These are phyloP conservation scores for Symbiodinium pilosum DNA, from an alignment of 73 alveolate species.

Conservation along the genomic window DNA sequence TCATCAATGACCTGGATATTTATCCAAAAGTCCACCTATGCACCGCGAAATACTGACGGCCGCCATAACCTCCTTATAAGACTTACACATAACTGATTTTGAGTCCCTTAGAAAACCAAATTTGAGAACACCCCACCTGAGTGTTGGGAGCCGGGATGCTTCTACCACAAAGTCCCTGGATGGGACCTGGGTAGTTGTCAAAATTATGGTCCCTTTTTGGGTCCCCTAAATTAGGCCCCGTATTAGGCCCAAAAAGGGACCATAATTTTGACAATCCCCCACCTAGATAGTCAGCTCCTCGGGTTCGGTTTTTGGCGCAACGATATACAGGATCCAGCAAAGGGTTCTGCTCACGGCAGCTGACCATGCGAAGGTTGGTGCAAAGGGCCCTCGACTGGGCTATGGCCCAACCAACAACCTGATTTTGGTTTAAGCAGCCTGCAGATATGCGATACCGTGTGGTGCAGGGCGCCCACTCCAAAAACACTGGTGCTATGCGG, in stretches of 20 bases:
- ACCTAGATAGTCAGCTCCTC: background rate
- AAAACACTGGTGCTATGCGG: conserved; percentile 69
- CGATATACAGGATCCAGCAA: conserved; percentile 56
- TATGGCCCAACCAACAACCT: conserved; percentile 77
- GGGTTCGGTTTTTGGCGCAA: conserved; percentile 8
- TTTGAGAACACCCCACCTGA: no score
- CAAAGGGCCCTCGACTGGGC: conserved; percentile 70
- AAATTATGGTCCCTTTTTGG: no score
- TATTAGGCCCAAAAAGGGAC: no score
- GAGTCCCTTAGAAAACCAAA: no score
- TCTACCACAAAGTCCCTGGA: background rate
- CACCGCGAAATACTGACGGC: no score
- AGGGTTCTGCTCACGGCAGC: conserved; percentile 68
- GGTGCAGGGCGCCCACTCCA: conserved; percentile 84
- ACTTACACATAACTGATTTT: no score
- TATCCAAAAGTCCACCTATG: background rate
- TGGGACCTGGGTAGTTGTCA: no score
- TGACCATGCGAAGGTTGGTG: conserved; percentile 84
- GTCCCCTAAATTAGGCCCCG: no score
- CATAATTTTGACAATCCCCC: no score
- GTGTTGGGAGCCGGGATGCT: conserved; percentile 5
- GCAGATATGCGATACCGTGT: conserved; percentile 41
- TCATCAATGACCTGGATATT: conserved; percentile 69
- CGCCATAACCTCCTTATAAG: no score
- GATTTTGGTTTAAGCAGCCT: conserved; percentile 47